These are phyloP conservation scores for Taphrina flavorubra DNA, from an alignment of 1,139 yeast species.

Conservation along the genomic window DNA sequence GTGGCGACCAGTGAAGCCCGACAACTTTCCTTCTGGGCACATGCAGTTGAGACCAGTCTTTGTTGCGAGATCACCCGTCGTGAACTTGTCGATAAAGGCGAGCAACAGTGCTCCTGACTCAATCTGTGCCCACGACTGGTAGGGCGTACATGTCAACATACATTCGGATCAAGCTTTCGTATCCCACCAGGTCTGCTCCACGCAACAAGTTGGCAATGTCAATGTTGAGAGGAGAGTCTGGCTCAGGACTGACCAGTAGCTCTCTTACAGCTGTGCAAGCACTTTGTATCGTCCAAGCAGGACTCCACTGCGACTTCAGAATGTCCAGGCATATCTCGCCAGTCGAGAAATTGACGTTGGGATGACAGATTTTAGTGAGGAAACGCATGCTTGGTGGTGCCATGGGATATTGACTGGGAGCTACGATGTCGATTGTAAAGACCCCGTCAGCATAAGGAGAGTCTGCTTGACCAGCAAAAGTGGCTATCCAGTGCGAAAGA, in stretches of 20 bases:
- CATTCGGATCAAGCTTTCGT: conserved; percentile 67
- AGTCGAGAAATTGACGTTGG: conserved; percentile 68
- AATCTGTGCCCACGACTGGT: conserved; percentile 26
- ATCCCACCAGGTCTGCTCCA: conserved; percentile 62
- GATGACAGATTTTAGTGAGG: conserved; percentile 66
- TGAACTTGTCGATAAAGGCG: no score
- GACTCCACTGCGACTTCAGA: conserved; percentile 71
- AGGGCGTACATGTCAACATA: conserved; percentile 57
- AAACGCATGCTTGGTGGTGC: conserved; percentile 71
- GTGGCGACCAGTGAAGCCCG: neutral
- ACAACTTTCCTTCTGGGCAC: neutral
- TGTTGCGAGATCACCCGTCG: no score
- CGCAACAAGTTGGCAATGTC: conserved; percentile 82
- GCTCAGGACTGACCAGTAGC: conserved; percentile 77
- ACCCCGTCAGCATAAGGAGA: conserved; percentile 61
- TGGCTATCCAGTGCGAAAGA: conserved; percentile 62
- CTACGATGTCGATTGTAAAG: conserved; percentile 63
- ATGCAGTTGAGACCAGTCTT: no score
- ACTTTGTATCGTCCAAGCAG: conserved; percentile 81
- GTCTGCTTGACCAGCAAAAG: conserved; percentile 60
- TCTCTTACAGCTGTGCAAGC: conserved; percentile 74
- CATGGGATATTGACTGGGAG: conserved; percentile 68
- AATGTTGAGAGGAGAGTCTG: conserved; percentile 81
- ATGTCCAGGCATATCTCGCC: conserved; percentile 90
- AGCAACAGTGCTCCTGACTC: neutral